A percentile compares a stretch with the other conserved stretches of the same genome.
Conservation (phyloP, 192 early-diverging fungal species). For the Linnemannia schmuckeri region DNA sequence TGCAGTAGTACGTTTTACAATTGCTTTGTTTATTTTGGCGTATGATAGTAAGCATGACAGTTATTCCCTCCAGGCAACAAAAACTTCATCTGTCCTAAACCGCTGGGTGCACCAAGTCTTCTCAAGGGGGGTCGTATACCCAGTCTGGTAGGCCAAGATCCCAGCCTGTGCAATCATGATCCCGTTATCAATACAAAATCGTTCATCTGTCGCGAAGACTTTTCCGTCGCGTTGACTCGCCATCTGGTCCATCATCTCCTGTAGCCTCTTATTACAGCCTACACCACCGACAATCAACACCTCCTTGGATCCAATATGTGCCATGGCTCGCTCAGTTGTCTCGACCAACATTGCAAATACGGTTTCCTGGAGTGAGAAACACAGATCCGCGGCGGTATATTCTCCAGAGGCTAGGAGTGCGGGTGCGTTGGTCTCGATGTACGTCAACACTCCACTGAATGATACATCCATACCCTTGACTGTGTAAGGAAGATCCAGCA, state of each 20-base stretch:
- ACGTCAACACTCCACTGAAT: slow-evolving; percentile 95
- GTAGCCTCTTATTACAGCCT: slow-evolving; percentile 93
- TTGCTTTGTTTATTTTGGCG: neutral
- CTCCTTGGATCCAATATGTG: slow-evolving; percentile 91
- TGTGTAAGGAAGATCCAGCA: slow-evolving; percentile 92
- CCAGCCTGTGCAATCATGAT: slow-evolving; percentile 99
- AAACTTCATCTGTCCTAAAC: slow-evolving; percentile 89
- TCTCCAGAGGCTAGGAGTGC: slow-evolving; percentile 65
- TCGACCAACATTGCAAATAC: slow-evolving; percentile 99
- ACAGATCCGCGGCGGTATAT: slow-evolving; percentile 89
- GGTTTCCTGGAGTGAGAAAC: slow-evolving; percentile 97
- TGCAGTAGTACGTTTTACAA: too few species aligned
- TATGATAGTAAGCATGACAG: neutral
- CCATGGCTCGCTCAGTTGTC: slow-evolving; percentile 98
- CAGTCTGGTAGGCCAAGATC: slow-evolving; percentile 84
- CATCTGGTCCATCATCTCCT: slow-evolving; percentile 99
- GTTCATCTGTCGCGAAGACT: slow-evolving; percentile 96
- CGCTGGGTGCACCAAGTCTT: slow-evolving; percentile 96
- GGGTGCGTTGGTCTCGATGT: slow-evolving; percentile 83
- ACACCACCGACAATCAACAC: slow-evolving; percentile 98
- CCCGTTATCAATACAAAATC: slow-evolving; percentile 99
- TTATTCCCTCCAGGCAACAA: slow-evolving; percentile 82
- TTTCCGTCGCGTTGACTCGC: slow-evolving; percentile 86
- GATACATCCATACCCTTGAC: slow-evolving; percentile 99
- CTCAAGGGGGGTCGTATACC: slow-evolving; percentile 83